Evolutionary conservation across 148 eudicot genomes (phyloP).

Genomic region (Dianthus caryophyllus): DNA sequence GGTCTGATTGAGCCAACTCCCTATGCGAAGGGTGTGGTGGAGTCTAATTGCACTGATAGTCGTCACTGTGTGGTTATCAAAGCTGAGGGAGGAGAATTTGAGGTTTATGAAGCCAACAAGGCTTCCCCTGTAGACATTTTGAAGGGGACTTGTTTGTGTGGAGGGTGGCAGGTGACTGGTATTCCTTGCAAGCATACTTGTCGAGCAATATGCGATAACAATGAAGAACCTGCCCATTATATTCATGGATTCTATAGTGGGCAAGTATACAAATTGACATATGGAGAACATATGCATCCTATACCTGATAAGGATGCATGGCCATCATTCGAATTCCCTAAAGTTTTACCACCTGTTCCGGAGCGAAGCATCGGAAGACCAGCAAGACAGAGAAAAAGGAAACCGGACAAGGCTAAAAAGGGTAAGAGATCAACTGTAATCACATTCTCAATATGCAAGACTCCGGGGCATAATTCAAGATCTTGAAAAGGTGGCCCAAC

Average conservation of each 20-base stretch:
- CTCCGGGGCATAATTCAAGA: background rate
- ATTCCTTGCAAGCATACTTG: background rate
- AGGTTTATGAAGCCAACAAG: background rate
- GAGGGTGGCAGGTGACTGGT: background rate
- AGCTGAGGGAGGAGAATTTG: conserved; percentile 7
- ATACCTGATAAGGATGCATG: background rate
- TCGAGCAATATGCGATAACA: background rate
- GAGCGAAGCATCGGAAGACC: background rate
- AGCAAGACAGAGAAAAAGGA: background rate
- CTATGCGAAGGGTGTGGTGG: background rate
- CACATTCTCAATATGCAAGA: background rate
- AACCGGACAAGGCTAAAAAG: background rate
- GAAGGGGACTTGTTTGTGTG: background rate
- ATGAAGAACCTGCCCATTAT: background rate
- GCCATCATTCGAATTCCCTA: background rate
- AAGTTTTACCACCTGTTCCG: background rate
- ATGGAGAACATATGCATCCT: background rate
- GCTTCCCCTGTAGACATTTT: background rate
- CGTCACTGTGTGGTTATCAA: background rate
- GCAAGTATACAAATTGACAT: background rate
- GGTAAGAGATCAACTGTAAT: background rate
- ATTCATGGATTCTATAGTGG: background rate
- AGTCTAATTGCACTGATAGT: background rate
- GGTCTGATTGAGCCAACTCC: background rate
- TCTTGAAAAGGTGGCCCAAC: background rate